These are phyloP conservation scores for Lathyrus sativus DNA, from an alignment of 306 rosid species.

Conservation along the genomic window DNA sequence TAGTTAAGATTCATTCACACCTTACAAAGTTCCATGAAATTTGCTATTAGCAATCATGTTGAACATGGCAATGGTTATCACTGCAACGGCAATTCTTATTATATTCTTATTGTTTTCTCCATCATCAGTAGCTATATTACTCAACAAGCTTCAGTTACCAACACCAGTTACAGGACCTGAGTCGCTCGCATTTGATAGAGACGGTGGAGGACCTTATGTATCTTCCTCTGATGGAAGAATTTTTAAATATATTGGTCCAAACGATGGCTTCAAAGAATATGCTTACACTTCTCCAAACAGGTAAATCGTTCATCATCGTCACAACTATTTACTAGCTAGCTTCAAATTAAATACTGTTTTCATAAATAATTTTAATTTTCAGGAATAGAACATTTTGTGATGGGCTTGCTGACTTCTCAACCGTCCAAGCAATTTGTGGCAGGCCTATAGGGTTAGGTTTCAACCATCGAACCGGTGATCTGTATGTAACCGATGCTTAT, in stretches of 20 bases:
- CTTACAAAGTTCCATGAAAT: not conserved
- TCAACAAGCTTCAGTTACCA: conserved; percentile 40
- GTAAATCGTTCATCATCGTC: conserved; percentile 18
- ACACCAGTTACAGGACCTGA: conserved; percentile 44
- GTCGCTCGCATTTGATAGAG: conserved; percentile 41
- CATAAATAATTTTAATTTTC: not conserved
- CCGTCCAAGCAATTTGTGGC: conserved; percentile 49
- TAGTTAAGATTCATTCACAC: not conserved
- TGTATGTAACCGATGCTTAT: conserved; percentile 54
- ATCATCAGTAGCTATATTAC: conserved; percentile 29
- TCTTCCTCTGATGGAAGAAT: conserved; percentile 53
- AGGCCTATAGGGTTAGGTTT: conserved; percentile 59
- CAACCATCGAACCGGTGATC: conserved; percentile 32
- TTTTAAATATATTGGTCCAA: conserved; percentile 30
- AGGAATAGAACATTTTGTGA: conserved; percentile 50
- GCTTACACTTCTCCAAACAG: conserved; percentile 48
- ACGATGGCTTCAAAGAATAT: conserved; percentile 36
- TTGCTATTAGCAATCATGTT: not conserved
- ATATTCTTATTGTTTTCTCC: conserved; percentile 31
- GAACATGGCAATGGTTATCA: conserved; percentile 1
- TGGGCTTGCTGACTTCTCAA: conserved; percentile 51
- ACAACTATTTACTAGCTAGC: too few relatives aligned
- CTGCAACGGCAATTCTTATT: conserved; percentile 5
- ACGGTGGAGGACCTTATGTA: conserved; percentile 46
- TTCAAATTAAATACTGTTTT: too few relatives aligned